phyloP scores from a whole-genome alignment of 2,329 filamentous ascomycete genomes.

The Cryphonectria parasitica region DNA sequence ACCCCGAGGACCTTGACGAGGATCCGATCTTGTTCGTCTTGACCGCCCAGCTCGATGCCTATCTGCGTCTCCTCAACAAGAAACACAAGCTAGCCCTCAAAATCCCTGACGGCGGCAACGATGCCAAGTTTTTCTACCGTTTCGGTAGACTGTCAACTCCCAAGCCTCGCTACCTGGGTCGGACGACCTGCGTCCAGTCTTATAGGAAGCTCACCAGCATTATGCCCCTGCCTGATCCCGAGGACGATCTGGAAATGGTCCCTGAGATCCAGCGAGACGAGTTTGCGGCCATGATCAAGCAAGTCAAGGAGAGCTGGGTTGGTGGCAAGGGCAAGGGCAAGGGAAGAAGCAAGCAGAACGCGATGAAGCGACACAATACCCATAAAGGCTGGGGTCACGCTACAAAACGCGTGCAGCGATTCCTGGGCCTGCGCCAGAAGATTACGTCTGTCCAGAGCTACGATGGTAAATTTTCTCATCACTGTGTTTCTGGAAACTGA shows the following conservation, averaged over 20 bases:
- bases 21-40: conserved; percentile 68
- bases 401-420: conserved; percentile 68
- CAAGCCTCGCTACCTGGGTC: conserved; percentile 70
- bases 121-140: conserved; percentile 60
- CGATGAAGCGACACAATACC: conserved; percentile 50
- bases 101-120: conserved; percentile 58
- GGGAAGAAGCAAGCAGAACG: conserved; percentile 51
- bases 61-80: conserved; percentile 68
- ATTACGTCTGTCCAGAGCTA: background rate
- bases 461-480: conserved; percentile 11
- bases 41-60: conserved; percentile 64
- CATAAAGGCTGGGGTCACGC: conserved; percentile 58
- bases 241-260: conserved; percentile 42
- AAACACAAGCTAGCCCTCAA: conserved; percentile 56
- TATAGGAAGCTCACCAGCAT: conserved; percentile 38
- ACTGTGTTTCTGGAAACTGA: background rate
- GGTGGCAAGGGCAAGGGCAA: conserved; percentile 30
- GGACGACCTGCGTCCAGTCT: conserved; percentile 49
- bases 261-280: conserved; percentile 38
- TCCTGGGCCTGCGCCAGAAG: conserved; percentile 67
- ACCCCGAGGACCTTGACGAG: conserved; percentile 48
- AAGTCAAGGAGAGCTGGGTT: conserved; percentile 21
- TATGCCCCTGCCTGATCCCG: conserved; percentile 42
- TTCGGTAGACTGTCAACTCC: conserved; percentile 66
- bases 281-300: conserved; percentile 53